Conservation (phyloP, 306 rosid species). For the Lathyrus oleraceus region DNA sequence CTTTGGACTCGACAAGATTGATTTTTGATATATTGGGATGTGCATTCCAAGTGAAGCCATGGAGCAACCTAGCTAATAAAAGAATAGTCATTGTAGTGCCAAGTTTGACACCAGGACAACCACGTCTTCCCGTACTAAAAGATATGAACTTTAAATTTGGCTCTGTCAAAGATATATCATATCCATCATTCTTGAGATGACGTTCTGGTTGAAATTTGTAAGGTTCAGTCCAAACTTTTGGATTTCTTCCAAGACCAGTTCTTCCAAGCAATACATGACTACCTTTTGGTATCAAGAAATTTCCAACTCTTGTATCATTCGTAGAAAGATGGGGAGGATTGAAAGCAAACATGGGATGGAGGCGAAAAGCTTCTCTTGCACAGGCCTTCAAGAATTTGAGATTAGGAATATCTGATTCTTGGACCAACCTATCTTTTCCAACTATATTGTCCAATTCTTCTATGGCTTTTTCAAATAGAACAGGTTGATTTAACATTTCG, state of each 20-base stretch:
- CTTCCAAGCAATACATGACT: slow-evolving; percentile 51
- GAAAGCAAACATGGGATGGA: slow-evolving; percentile 50
- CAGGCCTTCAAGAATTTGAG: slow-evolving; percentile 51
- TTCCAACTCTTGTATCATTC: slow-evolving; percentile 29
- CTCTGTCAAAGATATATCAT: slow-evolving; percentile 13
- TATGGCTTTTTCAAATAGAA: slow-evolving; percentile 25
- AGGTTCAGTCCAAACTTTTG: slow-evolving; percentile 43
- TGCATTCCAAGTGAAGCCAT: slow-evolving; percentile 46
- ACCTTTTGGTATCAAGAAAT: slow-evolving; percentile 52
- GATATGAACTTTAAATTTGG: slow-evolving; percentile 33
- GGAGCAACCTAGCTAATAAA: slow-evolving; percentile 50
- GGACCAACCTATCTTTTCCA: slow-evolving; percentile 35
- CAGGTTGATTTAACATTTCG: slow-evolving; percentile 47
- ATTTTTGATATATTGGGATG: slow-evolving; percentile 19
- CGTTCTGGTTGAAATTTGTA: slow-evolving; percentile 43
- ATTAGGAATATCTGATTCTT: slow-evolving; percentile 47
- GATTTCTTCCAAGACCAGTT: slow-evolving; percentile 40
- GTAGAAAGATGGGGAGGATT: slow-evolving; percentile 43
- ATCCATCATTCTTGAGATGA: slow-evolving; percentile 16
- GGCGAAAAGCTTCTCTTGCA: slow-evolving; percentile 46
- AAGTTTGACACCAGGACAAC: slow-evolving; percentile 40
- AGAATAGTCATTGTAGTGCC: slow-evolving; percentile 43
- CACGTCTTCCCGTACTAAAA: slow-evolving; percentile 50
- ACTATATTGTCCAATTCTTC: slow-evolving; percentile 46
- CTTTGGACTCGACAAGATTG: not conserved